Percentiles rank a stretch among this genome's conserved stretches.
Conservation (phyloP, 169 alveolate species). For the Plasmodium sp. region DNA sequence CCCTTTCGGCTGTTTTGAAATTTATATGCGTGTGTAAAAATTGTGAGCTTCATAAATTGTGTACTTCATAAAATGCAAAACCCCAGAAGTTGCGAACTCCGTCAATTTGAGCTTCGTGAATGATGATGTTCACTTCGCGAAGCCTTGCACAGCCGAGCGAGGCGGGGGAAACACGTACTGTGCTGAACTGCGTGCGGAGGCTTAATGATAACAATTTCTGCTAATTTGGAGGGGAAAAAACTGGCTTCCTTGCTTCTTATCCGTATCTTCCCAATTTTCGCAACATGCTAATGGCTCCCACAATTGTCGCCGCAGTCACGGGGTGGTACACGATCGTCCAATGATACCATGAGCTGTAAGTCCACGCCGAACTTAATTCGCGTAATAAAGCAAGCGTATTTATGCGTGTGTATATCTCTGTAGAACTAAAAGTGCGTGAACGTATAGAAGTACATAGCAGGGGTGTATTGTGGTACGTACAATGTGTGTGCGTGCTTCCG, state of each 20-base stretch:
- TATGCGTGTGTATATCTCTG: neutral
- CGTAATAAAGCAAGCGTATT: neutral
- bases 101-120: neutral
- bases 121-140: neutral
- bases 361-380: neutral
- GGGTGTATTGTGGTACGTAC: neutral
- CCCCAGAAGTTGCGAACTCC: neutral
- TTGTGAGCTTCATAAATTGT: neutral
- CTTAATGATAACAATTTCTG: neutral
- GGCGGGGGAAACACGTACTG: neutral
- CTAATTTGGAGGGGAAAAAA: neutral
- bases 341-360: neutral
- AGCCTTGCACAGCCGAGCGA: neutral
- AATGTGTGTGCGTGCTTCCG: neutral
- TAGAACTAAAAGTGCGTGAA: constrained; percentile 10
- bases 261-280: neutral
- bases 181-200: neutral
- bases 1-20: neutral
- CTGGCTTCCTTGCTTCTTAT: neutral
- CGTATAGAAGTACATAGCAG: neutral
- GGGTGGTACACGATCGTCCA: neutral
- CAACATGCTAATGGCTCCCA: neutral
- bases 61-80: neutral
- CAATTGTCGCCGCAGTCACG: neutral
- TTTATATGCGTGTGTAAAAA: neutral